These are phyloP conservation scores for Rosa persica DNA, from an alignment of 306 rosid species.

Conservation along the genomic window DNA sequence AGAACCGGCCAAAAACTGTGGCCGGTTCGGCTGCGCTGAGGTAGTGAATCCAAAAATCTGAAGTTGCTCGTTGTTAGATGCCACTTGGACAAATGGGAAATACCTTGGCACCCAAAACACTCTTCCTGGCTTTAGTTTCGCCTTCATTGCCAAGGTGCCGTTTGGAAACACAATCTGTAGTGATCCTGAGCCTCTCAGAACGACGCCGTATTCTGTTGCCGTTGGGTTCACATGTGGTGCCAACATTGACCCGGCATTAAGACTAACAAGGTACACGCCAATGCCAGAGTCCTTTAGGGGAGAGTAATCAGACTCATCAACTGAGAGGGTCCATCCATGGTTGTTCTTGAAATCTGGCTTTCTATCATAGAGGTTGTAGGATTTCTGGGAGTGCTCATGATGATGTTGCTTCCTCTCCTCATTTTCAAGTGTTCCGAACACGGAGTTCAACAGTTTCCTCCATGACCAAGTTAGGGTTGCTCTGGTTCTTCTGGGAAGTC, in stretches of 20 bases:
- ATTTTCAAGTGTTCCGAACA: constrained; percentile 15
- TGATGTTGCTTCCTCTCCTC: constrained; percentile 20
- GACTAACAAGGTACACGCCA: constrained; percentile 66
- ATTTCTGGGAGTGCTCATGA: constrained; percentile 5
- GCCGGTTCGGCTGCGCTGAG: constrained; percentile 9
- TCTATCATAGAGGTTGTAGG: constrained; percentile 60
- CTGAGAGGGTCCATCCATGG: constrained; percentile 64
- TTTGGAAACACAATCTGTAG: constrained; percentile 70
- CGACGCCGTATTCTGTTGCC: constrained; percentile 79
- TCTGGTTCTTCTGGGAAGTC: constrained; percentile 32
- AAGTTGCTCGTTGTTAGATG: constrained; percentile 49
- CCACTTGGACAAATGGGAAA: constrained; percentile 74
- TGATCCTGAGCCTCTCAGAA: constrained; percentile 59
- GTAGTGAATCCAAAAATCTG: neutral
- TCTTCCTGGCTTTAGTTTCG: constrained; percentile 59
- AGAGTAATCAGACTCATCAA: constrained; percentile 50
- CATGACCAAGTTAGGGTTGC: constrained; percentile 50
- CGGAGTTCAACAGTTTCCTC: constrained; percentile 53
- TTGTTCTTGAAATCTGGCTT: constrained; percentile 52
- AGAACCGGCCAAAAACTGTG: constrained; percentile 71
- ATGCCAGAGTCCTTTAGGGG: constrained; percentile 55
- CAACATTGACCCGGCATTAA: constrained; percentile 84
- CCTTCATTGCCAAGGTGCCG: constrained; percentile 67
- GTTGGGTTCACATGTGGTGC: constrained; percentile 81
- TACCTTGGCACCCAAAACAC: constrained; percentile 73